A percentile compares a stretch with the other conserved stretches of the same genome.
phyloP scores from a whole-genome alignment of 1,284 basidiomycete species.

The Ceratobasidium papillatum region DNA sequence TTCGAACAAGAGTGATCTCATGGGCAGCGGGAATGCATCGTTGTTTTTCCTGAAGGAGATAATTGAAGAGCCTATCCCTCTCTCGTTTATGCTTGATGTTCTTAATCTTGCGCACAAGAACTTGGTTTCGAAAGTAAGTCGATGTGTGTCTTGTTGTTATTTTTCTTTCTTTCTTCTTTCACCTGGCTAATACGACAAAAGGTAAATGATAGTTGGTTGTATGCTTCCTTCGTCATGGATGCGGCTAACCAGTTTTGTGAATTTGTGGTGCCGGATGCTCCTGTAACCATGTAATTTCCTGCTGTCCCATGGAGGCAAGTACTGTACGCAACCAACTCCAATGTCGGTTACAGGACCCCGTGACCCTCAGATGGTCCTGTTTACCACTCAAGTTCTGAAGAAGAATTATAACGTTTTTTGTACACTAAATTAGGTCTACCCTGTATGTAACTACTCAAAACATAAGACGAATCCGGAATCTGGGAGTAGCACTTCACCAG shows the following conservation, averaged over 20 bases:
- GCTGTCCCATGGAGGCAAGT: too few relatives aligned
- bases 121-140: background rate
- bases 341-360: too few relatives aligned
- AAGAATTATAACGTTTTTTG: too few relatives aligned
- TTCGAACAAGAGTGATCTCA: background rate
- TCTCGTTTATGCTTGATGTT: constrained; percentile 26
- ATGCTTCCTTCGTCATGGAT: constrained; percentile 10
- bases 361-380: too few relatives aligned
- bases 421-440: too few relatives aligned
- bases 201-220: background rate
- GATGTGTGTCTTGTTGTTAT: background rate
- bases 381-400: too few relatives aligned
- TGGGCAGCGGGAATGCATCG: background rate
- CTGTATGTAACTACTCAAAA: too few relatives aligned
- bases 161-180: background rate
- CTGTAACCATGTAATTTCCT: too few relatives aligned
- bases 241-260: background rate
- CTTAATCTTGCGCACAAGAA: constrained; percentile 9
- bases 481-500: too few relatives aligned
- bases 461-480: too few relatives aligned
- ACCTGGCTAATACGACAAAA: background rate
- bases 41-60: background rate
- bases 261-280: too few relatives aligned
- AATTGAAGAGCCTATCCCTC: background rate
- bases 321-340: too few relatives aligned